Conservation (phyloP, 768 basidiomycete genomes). For the Leccinum pellstonianum region DNA sequence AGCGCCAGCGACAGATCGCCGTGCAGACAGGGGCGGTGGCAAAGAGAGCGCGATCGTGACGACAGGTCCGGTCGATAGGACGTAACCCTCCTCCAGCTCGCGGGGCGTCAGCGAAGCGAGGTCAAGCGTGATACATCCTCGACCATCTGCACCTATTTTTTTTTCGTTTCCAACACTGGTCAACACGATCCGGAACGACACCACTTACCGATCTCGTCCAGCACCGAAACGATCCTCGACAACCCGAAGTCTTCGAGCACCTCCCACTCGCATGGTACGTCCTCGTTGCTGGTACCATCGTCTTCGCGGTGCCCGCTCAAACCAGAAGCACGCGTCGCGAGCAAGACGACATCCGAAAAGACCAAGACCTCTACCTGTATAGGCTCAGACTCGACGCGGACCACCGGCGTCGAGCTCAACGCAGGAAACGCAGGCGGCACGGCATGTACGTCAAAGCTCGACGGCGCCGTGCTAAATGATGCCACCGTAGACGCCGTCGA, state of each 20-base stretch:
- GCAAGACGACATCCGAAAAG: constrained; percentile 70
- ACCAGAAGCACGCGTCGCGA: constrained; percentile 40
- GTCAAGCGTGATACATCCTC: constrained; percentile 44
- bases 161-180: not conserved
- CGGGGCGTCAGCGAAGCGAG: constrained; percentile 45
- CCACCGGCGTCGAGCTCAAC: constrained; percentile 19
- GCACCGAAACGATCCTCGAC: constrained; percentile 47
- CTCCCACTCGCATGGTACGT: constrained; percentile 37
- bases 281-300: constrained; percentile 15
- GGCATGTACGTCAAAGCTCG: constrained; percentile 26
- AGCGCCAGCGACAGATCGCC: not conserved
- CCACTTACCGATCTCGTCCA: constrained; percentile 33
- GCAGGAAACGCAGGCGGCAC: constrained; percentile 5
- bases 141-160: constrained; percentile 17
- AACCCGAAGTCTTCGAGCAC: constrained; percentile 47
- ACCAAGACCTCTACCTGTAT: constrained; percentile 44
- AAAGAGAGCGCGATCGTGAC: constrained; percentile 39
- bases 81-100: constrained; percentile 39
- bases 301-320: not conserved
- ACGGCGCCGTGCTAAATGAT: constrained; percentile 31
- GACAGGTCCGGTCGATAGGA: constrained; percentile 34
- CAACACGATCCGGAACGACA: not conserved
- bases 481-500: constrained; percentile 26
- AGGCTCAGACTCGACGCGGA: constrained; percentile 27
- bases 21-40: constrained; percentile 11